Percentiles rank a stretch among this genome's conserved stretches.
phyloP scores from a whole-genome alignment of 768 basidiomycete species.

The Boletus rubescentipes region DNA sequence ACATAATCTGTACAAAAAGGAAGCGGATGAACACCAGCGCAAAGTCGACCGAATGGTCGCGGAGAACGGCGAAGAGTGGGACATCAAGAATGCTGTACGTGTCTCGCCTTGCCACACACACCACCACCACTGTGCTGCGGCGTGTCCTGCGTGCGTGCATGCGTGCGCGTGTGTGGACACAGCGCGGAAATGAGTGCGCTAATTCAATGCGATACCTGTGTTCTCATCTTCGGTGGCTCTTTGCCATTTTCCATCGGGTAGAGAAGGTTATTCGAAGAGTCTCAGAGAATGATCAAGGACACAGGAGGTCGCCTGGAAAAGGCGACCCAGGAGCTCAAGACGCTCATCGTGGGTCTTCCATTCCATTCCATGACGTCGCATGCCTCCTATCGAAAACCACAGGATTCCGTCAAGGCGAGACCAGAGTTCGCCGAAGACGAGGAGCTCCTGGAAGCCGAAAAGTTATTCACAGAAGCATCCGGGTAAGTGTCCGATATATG shows the following conservation, averaged over 20 bases:
- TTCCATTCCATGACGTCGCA: slow-evolving; percentile 15
- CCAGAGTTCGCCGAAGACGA: slow-evolving; percentile 33
- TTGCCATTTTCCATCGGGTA: slow-evolving; percentile 29
- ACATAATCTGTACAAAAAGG: slow-evolving; percentile 59
- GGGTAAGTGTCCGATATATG: slow-evolving; percentile 32
- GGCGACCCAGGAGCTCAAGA: slow-evolving; percentile 60
- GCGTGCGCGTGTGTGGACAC: slow-evolving; percentile 11
- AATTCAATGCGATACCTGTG: slow-evolving; percentile 16
- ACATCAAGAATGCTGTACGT: slow-evolving; percentile 72
- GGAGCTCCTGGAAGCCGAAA: slow-evolving; percentile 57
- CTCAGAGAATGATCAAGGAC: slow-evolving; percentile 77
- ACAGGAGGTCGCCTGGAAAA: slow-evolving; percentile 58
- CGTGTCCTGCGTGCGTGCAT: slow-evolving; percentile 17
- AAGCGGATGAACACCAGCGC: slow-evolving; percentile 55
- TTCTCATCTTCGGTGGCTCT: slow-evolving; percentile 17
- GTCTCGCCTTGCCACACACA: slow-evolving; percentile 8
- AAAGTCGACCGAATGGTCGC: slow-evolving; percentile 63
- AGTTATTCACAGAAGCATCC: slow-evolving; percentile 51
- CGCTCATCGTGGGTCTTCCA: slow-evolving; percentile 60
- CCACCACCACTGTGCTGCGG: slow-evolving; percentile 9
- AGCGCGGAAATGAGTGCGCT: slow-evolving; percentile 32
- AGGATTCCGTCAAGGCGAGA: slow-evolving; percentile 30
- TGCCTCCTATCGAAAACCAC: slow-evolving; percentile 9
- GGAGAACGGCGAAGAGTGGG: slow-evolving; percentile 69
- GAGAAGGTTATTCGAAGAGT: slow-evolving; percentile 72